Percentiles rank a stretch among this genome's conserved stretches.
These are phyloP conservation scores for Byssoonygena ceratinophila DNA, from an alignment of 2,329 filamentous ascomycete species.

Conservation along the genomic window DNA sequence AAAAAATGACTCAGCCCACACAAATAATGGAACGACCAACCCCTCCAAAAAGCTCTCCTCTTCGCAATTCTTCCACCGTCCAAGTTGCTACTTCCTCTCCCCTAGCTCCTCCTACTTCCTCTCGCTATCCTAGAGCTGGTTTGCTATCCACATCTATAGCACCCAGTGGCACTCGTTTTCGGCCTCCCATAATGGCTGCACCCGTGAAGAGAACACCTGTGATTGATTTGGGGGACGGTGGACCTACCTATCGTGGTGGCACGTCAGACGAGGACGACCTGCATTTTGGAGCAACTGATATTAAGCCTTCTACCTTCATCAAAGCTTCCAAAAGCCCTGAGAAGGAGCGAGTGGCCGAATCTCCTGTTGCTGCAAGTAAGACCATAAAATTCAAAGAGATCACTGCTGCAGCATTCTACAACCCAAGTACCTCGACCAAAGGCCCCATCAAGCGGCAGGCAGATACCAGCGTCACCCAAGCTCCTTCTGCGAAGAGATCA, in stretches of 20 bases:
- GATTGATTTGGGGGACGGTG: slow-evolving; percentile 45
- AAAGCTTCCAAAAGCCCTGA: slow-evolving; percentile 34
- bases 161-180: slow-evolving; percentile 63
- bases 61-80: slow-evolving; percentile 40
- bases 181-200: slow-evolving; percentile 38
- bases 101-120: slow-evolving; percentile 41
- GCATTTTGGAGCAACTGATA: slow-evolving; percentile 42
- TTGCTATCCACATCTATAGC: slow-evolving; percentile 56
- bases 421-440: slow-evolving; percentile 22
- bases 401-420: slow-evolving; percentile 35
- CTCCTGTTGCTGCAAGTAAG: slow-evolving; percentile 26
- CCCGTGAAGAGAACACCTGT: slow-evolving; percentile 33
- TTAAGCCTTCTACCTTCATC: slow-evolving; percentile 50
- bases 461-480: slow-evolving; percentile 27
- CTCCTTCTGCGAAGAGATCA: slow-evolving; percentile 22
- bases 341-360: slow-evolving; percentile 32
- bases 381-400: slow-evolving; percentile 35
- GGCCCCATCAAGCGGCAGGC: slow-evolving; percentile 30
- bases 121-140: slow-evolving; percentile 30
- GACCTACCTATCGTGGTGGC: slow-evolving; percentile 50
- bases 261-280: slow-evolving; percentile 52
- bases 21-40: slow-evolving; percentile 44
- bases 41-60: slow-evolving; percentile 24
- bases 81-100: slow-evolving; percentile 90
- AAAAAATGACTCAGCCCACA: slow-evolving; percentile 49